Conservation (phyloP, 495 filamentous ascomycete genomes). For the Saxophila tyrrhenica region DNA sequence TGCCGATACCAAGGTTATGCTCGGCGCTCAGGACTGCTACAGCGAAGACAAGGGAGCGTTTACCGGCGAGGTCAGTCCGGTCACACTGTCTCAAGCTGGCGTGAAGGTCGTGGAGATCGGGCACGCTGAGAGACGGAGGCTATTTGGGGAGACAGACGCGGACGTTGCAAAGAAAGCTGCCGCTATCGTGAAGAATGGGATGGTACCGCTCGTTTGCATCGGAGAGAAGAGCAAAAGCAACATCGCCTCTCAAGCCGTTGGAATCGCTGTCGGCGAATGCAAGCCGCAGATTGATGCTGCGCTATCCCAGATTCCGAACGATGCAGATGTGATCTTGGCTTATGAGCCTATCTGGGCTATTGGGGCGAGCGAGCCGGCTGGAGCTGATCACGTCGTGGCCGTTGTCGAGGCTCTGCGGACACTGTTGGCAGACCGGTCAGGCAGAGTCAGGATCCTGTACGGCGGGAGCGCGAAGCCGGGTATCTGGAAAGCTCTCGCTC, state of each 20-base stretch:
- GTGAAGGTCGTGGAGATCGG: constrained; percentile 63
- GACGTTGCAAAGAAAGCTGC: constrained; percentile 53
- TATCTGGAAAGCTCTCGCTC: constrained; percentile 51
- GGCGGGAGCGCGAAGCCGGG: constrained; percentile 73
- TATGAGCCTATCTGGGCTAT: constrained; percentile 92
- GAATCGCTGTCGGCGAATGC: constrained; percentile 53
- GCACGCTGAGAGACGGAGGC: constrained; percentile 60
- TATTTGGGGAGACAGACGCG: constrained; percentile 62
- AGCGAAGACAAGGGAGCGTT: constrained; percentile 54
- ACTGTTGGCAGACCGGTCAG: constrained; percentile 29
- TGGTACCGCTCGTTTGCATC: constrained; percentile 71
- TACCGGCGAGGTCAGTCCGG: constrained; percentile 67
- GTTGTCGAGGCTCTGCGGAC: constrained; percentile 53
- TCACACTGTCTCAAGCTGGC: constrained; percentile 51
- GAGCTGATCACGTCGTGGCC: constrained; percentile 55
- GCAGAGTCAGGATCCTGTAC: constrained; percentile 57
- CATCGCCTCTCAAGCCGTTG: constrained; percentile 39
- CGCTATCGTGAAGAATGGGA: constrained; percentile 51
- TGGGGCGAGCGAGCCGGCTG: constrained; percentile 60
- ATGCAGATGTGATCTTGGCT: constrained; percentile 63
- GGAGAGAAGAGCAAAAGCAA: constrained; percentile 44
- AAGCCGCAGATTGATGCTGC: constrained; percentile 50
- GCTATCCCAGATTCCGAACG: constrained; percentile 42
- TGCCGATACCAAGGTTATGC: constrained; percentile 33
- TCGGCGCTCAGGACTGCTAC: constrained; percentile 69